Evolutionary conservation across 2,329 filamentous ascomycete genomes (phyloP).

Genomic region (Neofusicoccum laricinum): DNA sequence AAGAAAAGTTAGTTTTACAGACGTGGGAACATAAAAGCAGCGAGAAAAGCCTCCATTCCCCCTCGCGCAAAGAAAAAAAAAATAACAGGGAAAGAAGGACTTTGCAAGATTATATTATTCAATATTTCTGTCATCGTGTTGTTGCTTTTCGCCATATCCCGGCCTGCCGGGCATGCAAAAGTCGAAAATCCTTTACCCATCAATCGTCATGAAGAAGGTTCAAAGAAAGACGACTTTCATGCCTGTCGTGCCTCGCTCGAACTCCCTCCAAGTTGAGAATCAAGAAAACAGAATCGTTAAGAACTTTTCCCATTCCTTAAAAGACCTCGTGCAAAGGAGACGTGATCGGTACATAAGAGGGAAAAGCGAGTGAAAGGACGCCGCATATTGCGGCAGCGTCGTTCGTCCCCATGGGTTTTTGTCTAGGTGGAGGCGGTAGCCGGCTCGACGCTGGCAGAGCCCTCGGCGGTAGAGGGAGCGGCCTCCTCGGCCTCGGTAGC

Average conservation of each 20-base stretch:
- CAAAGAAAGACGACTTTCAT: slow-evolving; percentile 15
- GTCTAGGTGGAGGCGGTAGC: slow-evolving; percentile 10
- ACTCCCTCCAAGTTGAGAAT: slow-evolving; percentile 15
- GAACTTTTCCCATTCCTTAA: slow-evolving; percentile 16
- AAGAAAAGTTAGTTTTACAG: slow-evolving; percentile 6
- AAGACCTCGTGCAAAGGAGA: slow-evolving; percentile 13
- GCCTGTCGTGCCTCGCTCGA: slow-evolving; percentile 15
- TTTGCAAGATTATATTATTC: slow-evolving; percentile 16
- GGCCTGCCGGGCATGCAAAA: slow-evolving; percentile 15
- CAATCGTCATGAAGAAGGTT: slow-evolving; percentile 10
- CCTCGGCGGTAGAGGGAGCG: slow-evolving; percentile 18
- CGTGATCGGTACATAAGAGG: slow-evolving; percentile 14
- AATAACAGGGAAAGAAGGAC: background rate
- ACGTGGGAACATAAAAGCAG: background rate
- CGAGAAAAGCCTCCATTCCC: background rate
- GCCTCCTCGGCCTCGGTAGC: slow-evolving; percentile 32
- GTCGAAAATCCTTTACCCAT: slow-evolving; percentile 13
- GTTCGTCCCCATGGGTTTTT: background rate
- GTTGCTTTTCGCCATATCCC: slow-evolving; percentile 15
- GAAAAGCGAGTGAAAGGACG: slow-evolving; percentile 7
- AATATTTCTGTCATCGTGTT: slow-evolving; percentile 15
- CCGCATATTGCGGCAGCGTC: background rate
- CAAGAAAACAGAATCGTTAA: slow-evolving; percentile 14
- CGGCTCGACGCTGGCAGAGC: slow-evolving; percentile 17
- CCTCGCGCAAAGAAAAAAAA: background rate